phyloP scores from a whole-genome alignment of 148 eudicot genomes.

The Fagopyrum tataricum region DNA sequence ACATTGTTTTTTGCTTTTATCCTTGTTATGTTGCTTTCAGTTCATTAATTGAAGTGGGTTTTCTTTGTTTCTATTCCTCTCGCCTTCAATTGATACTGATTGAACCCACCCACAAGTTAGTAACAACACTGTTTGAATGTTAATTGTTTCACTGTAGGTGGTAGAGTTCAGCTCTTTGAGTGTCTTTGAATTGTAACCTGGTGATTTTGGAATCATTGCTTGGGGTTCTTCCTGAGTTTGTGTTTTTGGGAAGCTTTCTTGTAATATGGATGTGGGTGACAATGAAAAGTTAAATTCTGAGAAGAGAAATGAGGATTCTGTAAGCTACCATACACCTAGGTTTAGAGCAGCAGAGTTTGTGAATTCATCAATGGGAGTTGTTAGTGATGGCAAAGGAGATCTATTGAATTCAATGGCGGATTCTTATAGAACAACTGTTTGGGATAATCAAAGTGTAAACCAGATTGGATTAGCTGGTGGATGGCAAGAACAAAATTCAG shows the following conservation, averaged over 20 bases:
- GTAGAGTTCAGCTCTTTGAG: background rate
- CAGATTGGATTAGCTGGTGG: constrained; percentile 46
- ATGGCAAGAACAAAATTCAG: constrained; percentile 43
- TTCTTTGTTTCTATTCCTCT: constrained; percentile 20
- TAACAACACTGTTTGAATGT: constrained; percentile 3
- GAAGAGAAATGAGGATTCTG: constrained; percentile 44
- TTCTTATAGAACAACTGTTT: constrained; percentile 48
- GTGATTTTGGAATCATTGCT: background rate
- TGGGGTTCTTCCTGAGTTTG: constrained; percentile 15
- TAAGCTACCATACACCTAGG: constrained; percentile 38
- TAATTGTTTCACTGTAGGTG: constrained; percentile 7
- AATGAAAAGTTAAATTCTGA: constrained; percentile 48
- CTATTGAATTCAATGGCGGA: constrained; percentile 43
- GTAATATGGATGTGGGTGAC: constrained; percentile 37
- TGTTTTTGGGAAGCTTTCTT: background rate
- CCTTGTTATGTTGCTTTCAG: constrained; percentile 34
- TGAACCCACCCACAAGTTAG: constrained; percentile 8
- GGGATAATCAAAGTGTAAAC: constrained; percentile 61
- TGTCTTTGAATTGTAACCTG: background rate
- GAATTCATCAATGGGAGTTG: constrained; percentile 43
- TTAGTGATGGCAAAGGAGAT: constrained; percentile 34
- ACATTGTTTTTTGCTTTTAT: constrained; percentile 24
- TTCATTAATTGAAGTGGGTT: constrained; percentile 42
- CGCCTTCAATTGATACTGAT: constrained; percentile 14
- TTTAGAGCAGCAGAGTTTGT: constrained; percentile 30